Conservation (phyloP, 2,329 filamentous ascomycete species). For the Diaporthe velutina region DNA sequence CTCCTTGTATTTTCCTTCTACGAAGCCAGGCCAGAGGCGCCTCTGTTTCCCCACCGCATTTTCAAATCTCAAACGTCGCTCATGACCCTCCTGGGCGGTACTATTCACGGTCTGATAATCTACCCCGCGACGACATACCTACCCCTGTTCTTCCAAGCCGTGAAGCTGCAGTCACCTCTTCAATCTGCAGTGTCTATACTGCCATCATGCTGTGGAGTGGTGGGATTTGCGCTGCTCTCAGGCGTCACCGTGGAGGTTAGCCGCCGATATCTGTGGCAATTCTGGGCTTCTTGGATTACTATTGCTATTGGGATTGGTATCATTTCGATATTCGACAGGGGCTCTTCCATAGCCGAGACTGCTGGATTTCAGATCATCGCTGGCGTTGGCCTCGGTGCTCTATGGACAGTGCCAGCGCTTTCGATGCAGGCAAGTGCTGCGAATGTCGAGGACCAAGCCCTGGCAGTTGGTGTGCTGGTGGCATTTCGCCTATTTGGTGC, state of each 20-base stretch:
- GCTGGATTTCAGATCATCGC: constrained; percentile 46
- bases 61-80: constrained; percentile 45
- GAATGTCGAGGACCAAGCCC: constrained; percentile 50
- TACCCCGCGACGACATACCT: constrained; percentile 49
- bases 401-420: constrained; percentile 43
- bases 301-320: constrained; percentile 43
- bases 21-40: constrained; percentile 46
- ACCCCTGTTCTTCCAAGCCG: constrained; percentile 51
- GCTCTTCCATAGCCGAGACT: constrained; percentile 40
- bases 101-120: constrained; percentile 49
- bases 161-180: constrained; percentile 47
- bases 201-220: constrained; percentile 42
- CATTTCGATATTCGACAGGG: constrained; percentile 38
- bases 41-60: constrained; percentile 50
- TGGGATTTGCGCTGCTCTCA: constrained; percentile 31
- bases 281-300: constrained; percentile 44
- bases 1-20: constrained; percentile 48
- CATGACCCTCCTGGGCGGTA: constrained; percentile 44
- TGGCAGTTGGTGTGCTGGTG: constrained; percentile 50
- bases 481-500: constrained; percentile 53
- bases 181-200: constrained; percentile 46
- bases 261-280: constrained; percentile 41
- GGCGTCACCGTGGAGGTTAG: constrained; percentile 25
- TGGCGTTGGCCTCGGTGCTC: constrained; percentile 39
- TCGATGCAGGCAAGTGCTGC: constrained; percentile 51